Evolutionary conservation across 192 early-diverging fungal genomes (phyloP).

Genomic region (Phlyctochytrium arcticum): DNA sequence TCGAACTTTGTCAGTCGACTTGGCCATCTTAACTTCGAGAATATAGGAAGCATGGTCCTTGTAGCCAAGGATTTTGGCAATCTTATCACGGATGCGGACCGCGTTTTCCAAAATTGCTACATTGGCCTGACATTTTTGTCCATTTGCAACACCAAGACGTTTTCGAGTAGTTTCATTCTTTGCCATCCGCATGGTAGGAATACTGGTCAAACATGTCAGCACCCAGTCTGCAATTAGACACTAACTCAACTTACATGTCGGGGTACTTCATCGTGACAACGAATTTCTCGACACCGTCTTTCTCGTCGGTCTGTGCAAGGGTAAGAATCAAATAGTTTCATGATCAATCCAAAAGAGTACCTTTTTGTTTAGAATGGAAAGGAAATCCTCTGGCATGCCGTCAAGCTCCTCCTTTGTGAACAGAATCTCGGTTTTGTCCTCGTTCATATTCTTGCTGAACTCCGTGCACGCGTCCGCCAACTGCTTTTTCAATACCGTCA

Average conservation of each 20-base stretch:
- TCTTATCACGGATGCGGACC: constrained; percentile 48
- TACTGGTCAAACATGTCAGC: neutral
- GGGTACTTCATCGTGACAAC: constrained; percentile 74
- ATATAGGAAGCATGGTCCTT: constrained; percentile 65
- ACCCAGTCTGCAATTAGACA: neutral
- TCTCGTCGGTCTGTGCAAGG: constrained; percentile 18
- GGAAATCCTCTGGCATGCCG: constrained; percentile 69
- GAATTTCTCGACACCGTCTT: constrained; percentile 60
- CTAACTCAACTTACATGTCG: constrained; percentile 22
- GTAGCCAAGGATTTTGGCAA: constrained; percentile 64
- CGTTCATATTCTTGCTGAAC: constrained; percentile 68
- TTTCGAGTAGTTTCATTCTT: constrained; percentile 36
- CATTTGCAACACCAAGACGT: constrained; percentile 44
- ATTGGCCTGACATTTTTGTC: constrained; percentile 59
- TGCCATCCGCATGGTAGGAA: constrained; percentile 25
- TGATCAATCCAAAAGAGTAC: no score
- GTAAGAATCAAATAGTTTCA: no score
- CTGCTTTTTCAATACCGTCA: constrained; percentile 63
- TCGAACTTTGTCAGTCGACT: constrained; percentile 51
- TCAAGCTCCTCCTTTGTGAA: constrained; percentile 61
- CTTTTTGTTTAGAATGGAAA: constrained; percentile 54
- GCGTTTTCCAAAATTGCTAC: constrained; percentile 57
- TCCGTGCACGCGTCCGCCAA: constrained; percentile 66
- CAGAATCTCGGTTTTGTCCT: constrained; percentile 51
- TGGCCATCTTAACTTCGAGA: constrained; percentile 83